phyloP scores from a whole-genome alignment of 148 eudicot species.

The Limonium bicolor region DNA sequence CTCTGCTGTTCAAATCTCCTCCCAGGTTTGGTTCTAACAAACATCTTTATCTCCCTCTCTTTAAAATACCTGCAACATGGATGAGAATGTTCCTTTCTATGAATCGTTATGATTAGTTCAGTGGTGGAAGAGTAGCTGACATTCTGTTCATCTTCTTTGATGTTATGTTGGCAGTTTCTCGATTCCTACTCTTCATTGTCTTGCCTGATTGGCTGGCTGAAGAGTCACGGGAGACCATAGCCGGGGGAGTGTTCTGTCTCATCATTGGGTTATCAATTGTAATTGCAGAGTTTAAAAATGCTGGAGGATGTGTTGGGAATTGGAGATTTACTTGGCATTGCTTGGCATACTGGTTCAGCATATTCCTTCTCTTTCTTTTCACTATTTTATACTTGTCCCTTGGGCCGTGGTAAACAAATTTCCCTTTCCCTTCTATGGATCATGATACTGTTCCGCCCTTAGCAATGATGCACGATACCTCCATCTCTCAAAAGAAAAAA shows the following conservation, averaged over 20 bases:
- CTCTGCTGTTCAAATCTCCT: conserved; percentile 17
- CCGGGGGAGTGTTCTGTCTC: conserved; percentile 22
- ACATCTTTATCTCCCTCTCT: too few relatives aligned
- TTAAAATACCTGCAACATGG: too few relatives aligned
- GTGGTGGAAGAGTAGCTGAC: too few relatives aligned
- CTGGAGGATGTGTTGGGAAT: conserved; percentile 11
- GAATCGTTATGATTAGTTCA: too few relatives aligned
- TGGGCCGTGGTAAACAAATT: conserved; percentile 19
- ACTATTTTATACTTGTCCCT: conserved; percentile 20
- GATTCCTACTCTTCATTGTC: conserved; percentile 31
- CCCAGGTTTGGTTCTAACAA: conserved; percentile 22
- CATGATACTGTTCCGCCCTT: conserved; percentile 1
- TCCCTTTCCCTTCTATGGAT: not conserved
- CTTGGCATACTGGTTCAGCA: conserved; percentile 17
- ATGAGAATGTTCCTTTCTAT: too few relatives aligned
- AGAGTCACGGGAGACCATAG: conserved; percentile 15
- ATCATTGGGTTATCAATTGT: conserved; percentile 12
- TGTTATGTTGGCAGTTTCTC: conserved; percentile 33
- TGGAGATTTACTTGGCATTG: conserved; percentile 20
- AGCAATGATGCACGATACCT: too few relatives aligned
- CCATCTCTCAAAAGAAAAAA: too few relatives aligned
- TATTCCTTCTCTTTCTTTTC: conserved; percentile 27
- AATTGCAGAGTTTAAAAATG: conserved; percentile 16
- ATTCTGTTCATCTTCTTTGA: not conserved
- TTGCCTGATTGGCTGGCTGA: conserved; percentile 28